Conservation (phyloP, 371 early-diverging fungal species). For the Mortierella sp. region DNA sequence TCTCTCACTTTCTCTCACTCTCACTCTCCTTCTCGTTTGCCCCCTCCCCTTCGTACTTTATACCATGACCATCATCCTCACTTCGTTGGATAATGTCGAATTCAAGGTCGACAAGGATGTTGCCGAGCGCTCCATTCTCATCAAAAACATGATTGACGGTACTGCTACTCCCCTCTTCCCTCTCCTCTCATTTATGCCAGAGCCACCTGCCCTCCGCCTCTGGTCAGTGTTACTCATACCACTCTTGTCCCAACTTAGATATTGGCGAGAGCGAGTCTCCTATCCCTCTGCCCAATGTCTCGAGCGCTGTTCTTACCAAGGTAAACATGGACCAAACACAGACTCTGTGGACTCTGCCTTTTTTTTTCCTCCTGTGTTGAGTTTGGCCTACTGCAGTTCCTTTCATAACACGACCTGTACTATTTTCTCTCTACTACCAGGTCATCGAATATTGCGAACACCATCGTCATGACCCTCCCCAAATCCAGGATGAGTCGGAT, state of each 20-base stretch:
- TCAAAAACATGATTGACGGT: slow-evolving; percentile 94
- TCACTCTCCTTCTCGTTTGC: neutral
- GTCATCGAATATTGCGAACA: slow-evolving; percentile 86
- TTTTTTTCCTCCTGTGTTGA: neutral
- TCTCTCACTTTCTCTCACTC: slow-evolving; percentile 4
- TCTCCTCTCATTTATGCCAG: neutral
- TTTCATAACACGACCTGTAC: neutral
- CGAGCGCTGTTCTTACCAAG: slow-evolving; percentile 74
- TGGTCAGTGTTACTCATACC: slow-evolving; percentile 5
- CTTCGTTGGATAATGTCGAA: slow-evolving; percentile 76
- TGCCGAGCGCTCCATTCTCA: slow-evolving; percentile 87
- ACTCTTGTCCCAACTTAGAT: slow-evolving; percentile 56
- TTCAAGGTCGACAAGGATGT: slow-evolving; percentile 85
- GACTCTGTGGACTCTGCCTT: neutral
- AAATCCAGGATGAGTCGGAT: slow-evolving; percentile 64
- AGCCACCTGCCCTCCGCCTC: neutral
- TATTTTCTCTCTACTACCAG: slow-evolving; percentile 40
- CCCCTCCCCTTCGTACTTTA: neutral
- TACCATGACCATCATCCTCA: slow-evolving; percentile 51
- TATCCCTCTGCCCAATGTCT: slow-evolving; percentile 85
- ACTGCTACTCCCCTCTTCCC: neutral
- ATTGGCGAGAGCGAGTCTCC: slow-evolving; percentile 79
- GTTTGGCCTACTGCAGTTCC: neutral
- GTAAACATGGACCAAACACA: slow-evolving; percentile 40
- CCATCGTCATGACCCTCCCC: slow-evolving; percentile 75